A percentile compares a stretch with the other conserved stretches of the same genome.
Evolutionary conservation across 306 rosid species (phyloP).

Genomic region (Cucumis cinereus): DNA sequence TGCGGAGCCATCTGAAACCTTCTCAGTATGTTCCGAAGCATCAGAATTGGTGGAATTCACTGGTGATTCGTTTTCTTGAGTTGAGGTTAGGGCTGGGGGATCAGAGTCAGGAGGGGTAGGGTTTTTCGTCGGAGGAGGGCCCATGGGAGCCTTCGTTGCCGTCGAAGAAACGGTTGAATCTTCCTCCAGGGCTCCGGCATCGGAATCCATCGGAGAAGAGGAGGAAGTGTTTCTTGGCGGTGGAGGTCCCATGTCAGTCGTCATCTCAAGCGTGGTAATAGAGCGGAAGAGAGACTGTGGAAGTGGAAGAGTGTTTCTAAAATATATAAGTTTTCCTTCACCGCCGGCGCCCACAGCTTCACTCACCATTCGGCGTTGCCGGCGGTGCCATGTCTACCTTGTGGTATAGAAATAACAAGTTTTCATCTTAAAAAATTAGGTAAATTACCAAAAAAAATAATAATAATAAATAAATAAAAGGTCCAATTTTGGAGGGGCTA

Average conservation of each 20-base stretch:
- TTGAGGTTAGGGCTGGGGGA: constrained; percentile 1
- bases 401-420: neutral
- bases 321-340: no score
- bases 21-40: constrained; percentile 9
- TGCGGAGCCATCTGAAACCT: neutral
- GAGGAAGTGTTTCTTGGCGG: constrained; percentile 36
- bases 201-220: constrained; percentile 5
- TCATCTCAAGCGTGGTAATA: constrained; percentile 19
- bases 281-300: neutral
- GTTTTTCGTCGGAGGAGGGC: constrained; percentile 28
- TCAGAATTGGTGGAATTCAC: constrained; percentile 5
- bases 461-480: no score
- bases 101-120: constrained; percentile 11
- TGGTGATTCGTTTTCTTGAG: constrained; percentile 5
- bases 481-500: no score
- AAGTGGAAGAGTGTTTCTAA: neutral
- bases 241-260: constrained; percentile 56
- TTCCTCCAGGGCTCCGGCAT: neutral
- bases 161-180: neutral
- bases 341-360: neutral
- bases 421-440: no score
- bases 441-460: no score
- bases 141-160: constrained; percentile 13
- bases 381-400: neutral
- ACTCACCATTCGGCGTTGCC: neutral